Base-by-base conservation (phyloP, 257 asterid species). In the Apocynum venetum region DNA sequence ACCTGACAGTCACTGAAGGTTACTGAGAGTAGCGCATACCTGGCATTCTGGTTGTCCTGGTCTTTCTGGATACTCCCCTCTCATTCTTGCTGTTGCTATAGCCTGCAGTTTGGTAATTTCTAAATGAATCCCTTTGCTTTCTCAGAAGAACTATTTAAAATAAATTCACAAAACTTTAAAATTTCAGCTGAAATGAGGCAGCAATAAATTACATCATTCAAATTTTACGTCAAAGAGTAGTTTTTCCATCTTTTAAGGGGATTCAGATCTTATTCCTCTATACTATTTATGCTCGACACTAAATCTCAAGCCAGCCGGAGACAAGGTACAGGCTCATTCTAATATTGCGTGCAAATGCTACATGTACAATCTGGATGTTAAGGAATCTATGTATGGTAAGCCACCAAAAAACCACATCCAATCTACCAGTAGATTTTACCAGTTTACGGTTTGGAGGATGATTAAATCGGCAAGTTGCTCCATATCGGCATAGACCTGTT, bases 41-140 rank as follows among this genome's bases (percentile, higher is more conserved):
- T 88, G 93, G 78, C 98, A 95, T 83, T 95, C 99, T 65, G 93
- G 92, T 80, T 91, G 97, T 78, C 98, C 99, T 31, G 82, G 73
- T 89, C 97, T 90, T 87, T 95, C 99, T 73, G 99, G 99, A 83
- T 90, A 91, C 83, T 93, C 97, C 74, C 94, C 97, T 84, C 89
- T 91, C 94, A 91, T 91, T 86, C 90, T 87, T 85, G 98, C 93
- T 40, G 97, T 84, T 71, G 97, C 92, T 77, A 91, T 90, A 76
- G 92, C 98, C 98, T 95, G 73, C 49, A 87, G 61, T 78, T 79
- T 56, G 77, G 44, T 76, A 76, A 41, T 74, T 71, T 74, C 68
- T 63, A 77, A 69, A 78, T 79, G 75, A 82, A 63, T 19, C 46
- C 71, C 38, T 78, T 73, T 57, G 8, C 8, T 20, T 71, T 46